Evolutionary conservation across 768 basidiomycete genomes (phyloP).

Genomic region (Kondoa malvinella): DNA sequence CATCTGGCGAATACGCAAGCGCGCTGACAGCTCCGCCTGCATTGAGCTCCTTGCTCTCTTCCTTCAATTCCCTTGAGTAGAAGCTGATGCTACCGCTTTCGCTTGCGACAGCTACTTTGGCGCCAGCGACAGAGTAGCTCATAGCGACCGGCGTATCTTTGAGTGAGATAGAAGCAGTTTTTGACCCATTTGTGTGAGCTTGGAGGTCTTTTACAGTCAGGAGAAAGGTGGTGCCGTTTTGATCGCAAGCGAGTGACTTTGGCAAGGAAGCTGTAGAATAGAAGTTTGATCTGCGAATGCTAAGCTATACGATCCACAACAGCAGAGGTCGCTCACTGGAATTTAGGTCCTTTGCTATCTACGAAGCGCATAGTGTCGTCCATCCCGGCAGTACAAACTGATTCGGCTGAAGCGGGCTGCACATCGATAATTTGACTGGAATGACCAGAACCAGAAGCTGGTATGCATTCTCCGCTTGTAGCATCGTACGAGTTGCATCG

Average conservation of each 20-base stretch:
- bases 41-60: constrained; percentile 54
- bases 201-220: constrained; percentile 37
- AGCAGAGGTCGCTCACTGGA: constrained; percentile 36
- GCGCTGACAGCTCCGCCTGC: constrained; percentile 43
- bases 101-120: constrained; percentile 8
- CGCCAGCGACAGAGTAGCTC: constrained; percentile 1
- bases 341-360: constrained; percentile 35
- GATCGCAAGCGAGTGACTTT: constrained; percentile 44
- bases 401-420: constrained; percentile 37
- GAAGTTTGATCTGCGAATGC: not conserved
- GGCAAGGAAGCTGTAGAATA: constrained; percentile 40
- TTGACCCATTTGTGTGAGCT: not conserved
- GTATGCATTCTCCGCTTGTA: constrained; percentile 38
- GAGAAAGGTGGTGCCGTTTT: constrained; percentile 51
- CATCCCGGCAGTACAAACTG: constrained; percentile 54
- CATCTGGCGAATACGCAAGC: constrained; percentile 64
- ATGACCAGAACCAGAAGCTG: constrained; percentile 47
- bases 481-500: constrained; percentile 49
- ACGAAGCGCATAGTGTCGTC: constrained; percentile 66
- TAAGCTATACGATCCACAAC: not conserved
- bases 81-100: constrained; percentile 8
- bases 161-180: not conserved
- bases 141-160: constrained; percentile 3
- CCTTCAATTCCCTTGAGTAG: constrained; percentile 46
- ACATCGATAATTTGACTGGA: constrained; percentile 52